Evolutionary conservation across 2,329 filamentous ascomycete genomes (phyloP).

Genomic region (Ophiostoma sp.): DNA sequence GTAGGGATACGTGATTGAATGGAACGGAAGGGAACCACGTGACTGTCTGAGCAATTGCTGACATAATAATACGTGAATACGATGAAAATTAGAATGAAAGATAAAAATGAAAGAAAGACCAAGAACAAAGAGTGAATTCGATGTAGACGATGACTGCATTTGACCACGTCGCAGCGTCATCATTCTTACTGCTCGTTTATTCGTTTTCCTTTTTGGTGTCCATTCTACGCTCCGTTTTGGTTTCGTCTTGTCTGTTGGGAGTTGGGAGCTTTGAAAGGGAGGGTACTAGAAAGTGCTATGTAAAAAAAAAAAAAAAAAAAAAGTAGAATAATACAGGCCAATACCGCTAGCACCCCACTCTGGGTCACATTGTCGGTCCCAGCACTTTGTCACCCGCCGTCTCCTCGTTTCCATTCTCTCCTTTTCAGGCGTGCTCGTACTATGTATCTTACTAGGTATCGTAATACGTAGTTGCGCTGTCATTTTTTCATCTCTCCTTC

Average conservation of each 20-base stretch:
- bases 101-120: too few relatives aligned
- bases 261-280: too few relatives aligned
- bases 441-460: background rate
- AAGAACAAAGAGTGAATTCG: too few relatives aligned
- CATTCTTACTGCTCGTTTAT: background rate
- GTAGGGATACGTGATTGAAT: too few relatives aligned
- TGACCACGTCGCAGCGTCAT: too few relatives aligned
- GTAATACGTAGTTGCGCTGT: too few relatives aligned
- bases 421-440: background rate
- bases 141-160: too few relatives aligned
- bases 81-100: too few relatives aligned
- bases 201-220: background rate
- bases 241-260: background rate
- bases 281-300: background rate
- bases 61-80: too few relatives aligned
- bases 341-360: conserved; percentile 1
- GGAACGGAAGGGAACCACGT: too few relatives aligned
- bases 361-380: conserved; percentile 21
- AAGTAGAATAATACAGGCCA: background rate
- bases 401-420: conserved; percentile 17
- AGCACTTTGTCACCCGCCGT: conserved; percentile 25
- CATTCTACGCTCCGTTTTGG: background rate
- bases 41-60: too few relatives aligned
- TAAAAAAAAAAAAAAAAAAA: background rate
- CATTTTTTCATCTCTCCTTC: background rate